Conservation (phyloP, 2,329 filamentous ascomycete genomes). For the Monosporascus sp. region DNA sequence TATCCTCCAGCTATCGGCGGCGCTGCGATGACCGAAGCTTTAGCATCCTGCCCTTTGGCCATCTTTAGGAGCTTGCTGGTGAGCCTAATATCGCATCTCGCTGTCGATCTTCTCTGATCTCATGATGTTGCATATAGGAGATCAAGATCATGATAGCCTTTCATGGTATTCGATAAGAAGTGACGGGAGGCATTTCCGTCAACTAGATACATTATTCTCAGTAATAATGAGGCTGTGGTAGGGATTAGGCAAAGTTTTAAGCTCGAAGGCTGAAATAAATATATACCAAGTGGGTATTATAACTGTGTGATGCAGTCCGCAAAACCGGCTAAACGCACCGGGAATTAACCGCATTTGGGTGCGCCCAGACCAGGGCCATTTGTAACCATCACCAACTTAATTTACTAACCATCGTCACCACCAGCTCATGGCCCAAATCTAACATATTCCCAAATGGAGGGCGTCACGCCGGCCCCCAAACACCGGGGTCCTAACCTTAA, state of each 20-base stretch:
- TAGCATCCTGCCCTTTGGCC: neutral
- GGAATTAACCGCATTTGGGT: no score
- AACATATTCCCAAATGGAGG: no score
- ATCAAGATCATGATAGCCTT: neutral
- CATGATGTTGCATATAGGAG: neutral
- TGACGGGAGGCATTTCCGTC: neutral
- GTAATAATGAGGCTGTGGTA: conserved; percentile 6
- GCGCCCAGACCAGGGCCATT: no score
- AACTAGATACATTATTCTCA: neutral
- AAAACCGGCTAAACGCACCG: conserved; percentile 4
- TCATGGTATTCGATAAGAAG: neutral
- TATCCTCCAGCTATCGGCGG: neutral
- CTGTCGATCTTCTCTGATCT: neutral
- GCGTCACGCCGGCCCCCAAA: no score
- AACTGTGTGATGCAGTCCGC: neutral
- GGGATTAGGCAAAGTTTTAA: conserved; percentile 3
- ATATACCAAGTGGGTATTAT: neutral
- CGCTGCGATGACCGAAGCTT: neutral
- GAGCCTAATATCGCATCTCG: neutral
- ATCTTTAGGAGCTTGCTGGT: neutral
- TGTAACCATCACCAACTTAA: no score
- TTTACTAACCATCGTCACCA: no score
- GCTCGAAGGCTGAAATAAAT: conserved; percentile 9
- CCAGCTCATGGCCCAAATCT: no score
- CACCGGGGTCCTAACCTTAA: no score